Percentiles rank a stretch among this genome's conserved stretches.
Evolutionary conservation across 371 early-diverging fungal genomes (phyloP).

Genomic region (Dinochytrium kinnereticum): DNA sequence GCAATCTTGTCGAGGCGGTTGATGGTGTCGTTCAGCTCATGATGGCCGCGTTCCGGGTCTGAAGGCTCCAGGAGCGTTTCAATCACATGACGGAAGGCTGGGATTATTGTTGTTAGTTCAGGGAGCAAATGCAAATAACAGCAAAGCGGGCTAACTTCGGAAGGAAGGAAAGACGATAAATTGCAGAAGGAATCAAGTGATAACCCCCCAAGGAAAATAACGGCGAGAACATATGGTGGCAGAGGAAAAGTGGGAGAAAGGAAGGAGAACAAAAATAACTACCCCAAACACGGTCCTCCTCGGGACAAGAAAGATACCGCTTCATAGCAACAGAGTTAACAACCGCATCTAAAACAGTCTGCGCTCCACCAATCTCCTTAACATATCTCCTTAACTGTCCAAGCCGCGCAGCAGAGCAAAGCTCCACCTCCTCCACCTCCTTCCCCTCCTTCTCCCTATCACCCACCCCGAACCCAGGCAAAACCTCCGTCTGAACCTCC

Average conservation of each 20-base stretch:
- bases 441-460: neutral
- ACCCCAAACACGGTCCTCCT: conserved; percentile 31
- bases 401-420: neutral
- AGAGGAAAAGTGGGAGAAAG: too few species aligned
- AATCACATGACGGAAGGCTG: conserved; percentile 22
- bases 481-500: neutral
- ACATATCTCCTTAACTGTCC: neutral
- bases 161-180: too few species aligned
- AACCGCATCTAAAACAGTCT: neutral
- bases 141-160: too few species aligned
- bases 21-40: conserved; percentile 17
- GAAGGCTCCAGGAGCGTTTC: conserved; percentile 20
- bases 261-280: neutral
- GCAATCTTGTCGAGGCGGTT: conserved; percentile 27
- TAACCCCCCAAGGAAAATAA: too few species aligned
- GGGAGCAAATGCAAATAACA: too few species aligned
- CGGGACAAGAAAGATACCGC: conserved; percentile 29
- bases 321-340: conserved; percentile 22
- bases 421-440: neutral
- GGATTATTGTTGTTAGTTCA: neutral
- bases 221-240: too few species aligned
- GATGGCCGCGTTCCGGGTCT: conserved; percentile 25
- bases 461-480: neutral
- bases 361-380: neutral
- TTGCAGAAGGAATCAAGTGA: too few species aligned